Evolutionary conservation across 148 eudicot species (phyloP).

Genomic region (Rhododendron williamsianum): DNA sequence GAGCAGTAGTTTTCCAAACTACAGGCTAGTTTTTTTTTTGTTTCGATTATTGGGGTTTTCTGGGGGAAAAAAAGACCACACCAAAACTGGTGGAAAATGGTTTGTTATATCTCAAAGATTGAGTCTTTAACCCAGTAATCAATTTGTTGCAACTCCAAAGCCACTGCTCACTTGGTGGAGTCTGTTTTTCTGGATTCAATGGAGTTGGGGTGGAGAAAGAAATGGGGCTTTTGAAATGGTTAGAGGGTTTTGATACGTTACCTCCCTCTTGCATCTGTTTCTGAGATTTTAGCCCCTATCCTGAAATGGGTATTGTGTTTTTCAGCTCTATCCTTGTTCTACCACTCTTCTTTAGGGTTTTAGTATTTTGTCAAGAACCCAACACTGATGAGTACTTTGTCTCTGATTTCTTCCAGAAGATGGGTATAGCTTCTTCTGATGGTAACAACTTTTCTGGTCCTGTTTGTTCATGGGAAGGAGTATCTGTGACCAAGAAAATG

Average conservation of each 20-base stretch:
- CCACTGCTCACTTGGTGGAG: neutral
- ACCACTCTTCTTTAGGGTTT: constrained; percentile 25
- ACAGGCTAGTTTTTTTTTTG: neutral
- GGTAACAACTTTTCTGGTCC: constrained; percentile 31
- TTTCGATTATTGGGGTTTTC: neutral
- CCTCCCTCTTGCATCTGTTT: neutral
- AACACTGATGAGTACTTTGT: constrained; percentile 53
- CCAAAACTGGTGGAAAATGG: neutral
- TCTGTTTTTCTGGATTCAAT: constrained; percentile 13
- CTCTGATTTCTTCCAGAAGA: constrained; percentile 40
- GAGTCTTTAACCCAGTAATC: neutral
- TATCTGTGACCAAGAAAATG: constrained; percentile 40
- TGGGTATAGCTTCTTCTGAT: constrained; percentile 36
- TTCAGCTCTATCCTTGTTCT: constrained; percentile 26
- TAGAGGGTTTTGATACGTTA: constrained; percentile 8
- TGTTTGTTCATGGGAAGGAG: constrained; percentile 54
- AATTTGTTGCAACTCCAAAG: neutral
- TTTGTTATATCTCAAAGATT: neutral
- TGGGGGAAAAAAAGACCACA: neutral
- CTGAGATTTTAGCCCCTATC: neutral
- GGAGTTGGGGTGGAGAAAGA: constrained; percentile 18
- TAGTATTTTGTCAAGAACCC: constrained; percentile 37
- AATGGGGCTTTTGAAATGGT: neutral
- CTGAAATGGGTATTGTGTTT: constrained; percentile 27
- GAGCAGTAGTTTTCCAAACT: neutral